Evolutionary conservation across 805 yeast species (phyloP).

Genomic region (Wickerhamomyces rabaulensis): DNA sequence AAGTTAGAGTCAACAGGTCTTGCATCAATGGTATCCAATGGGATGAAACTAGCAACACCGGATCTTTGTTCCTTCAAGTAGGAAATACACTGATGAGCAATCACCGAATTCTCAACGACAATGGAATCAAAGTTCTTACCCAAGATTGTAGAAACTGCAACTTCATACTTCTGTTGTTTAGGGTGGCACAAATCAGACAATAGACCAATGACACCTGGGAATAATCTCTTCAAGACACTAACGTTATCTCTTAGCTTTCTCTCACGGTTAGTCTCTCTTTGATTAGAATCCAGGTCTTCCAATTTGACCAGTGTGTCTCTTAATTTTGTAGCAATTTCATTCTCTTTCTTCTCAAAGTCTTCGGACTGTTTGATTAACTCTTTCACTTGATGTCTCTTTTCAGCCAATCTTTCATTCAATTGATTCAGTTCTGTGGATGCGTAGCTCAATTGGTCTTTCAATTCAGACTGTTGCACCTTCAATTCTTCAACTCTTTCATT

Average conservation of each 20-base stretch:
- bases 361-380: slow-evolving; percentile 33
- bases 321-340: slow-evolving; percentile 57
- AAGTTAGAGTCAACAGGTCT: slow-evolving; percentile 47
- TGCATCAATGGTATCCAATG: slow-evolving; percentile 70
- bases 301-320: slow-evolving; percentile 54
- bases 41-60: slow-evolving; percentile 85
- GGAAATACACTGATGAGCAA: slow-evolving; percentile 73
- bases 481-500: slow-evolving; percentile 31
- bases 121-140: slow-evolving; percentile 81
- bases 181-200: slow-evolving; percentile 80
- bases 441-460: slow-evolving; percentile 19
- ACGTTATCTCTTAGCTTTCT: slow-evolving; percentile 69
- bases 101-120: slow-evolving; percentile 65
- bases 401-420: slow-evolving; percentile 30
- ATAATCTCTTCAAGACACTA: slow-evolving; percentile 58
- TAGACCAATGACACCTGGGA: slow-evolving; percentile 82
- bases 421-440: slow-evolving; percentile 23
- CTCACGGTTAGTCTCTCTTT: slow-evolving; percentile 71
- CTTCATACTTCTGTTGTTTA: slow-evolving; percentile 61
- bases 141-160: slow-evolving; percentile 69
- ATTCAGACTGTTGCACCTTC: slow-evolving; percentile 27
- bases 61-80: slow-evolving; percentile 79
- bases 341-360: slow-evolving; percentile 41
- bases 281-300: slow-evolving; percentile 69
- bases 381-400: slow-evolving; percentile 37